Evolutionary conservation across 495 filamentous ascomycete genomes (phyloP).

Genomic region (Podospora australis): DNA sequence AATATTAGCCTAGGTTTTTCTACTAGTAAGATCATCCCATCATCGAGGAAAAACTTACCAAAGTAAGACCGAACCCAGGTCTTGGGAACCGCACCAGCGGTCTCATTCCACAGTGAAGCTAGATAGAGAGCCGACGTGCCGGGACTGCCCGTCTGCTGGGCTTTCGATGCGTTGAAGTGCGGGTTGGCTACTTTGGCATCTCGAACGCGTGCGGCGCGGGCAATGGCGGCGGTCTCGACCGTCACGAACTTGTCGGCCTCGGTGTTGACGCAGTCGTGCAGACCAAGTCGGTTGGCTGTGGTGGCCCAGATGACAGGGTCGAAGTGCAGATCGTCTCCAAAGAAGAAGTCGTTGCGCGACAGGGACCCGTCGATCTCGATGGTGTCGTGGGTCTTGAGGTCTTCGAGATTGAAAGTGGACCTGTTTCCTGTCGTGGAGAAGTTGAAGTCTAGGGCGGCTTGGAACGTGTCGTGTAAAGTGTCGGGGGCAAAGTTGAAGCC

Average conservation of each 20-base stretch:
- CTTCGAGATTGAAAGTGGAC: conserved; percentile 23
- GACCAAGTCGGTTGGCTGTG: conserved; percentile 6
- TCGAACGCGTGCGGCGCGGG: conserved; percentile 15
- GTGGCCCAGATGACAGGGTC: conserved; percentile 19
- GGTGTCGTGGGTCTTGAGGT: conserved; percentile 19
- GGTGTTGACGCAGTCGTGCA: conserved; percentile 2
- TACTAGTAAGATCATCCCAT: background rate
- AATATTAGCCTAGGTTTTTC: background rate
- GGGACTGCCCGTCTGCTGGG: conserved; percentile 15
- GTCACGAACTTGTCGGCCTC: conserved; percentile 18
- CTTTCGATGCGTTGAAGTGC: conserved; percentile 14
- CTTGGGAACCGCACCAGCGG: conserved; percentile 16
- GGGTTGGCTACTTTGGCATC: conserved; percentile 20
- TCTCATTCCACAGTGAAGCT: conserved; percentile 16
- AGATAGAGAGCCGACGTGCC: conserved; percentile 24
- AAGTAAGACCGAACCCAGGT: conserved; percentile 19
- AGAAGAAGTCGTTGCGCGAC: conserved; percentile 19
- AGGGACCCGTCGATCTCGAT: conserved; percentile 30
- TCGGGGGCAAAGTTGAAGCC: conserved; percentile 20
- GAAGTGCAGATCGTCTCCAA: conserved; percentile 23
- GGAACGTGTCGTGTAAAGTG: conserved; percentile 22
- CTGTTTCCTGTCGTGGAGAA: conserved; percentile 20
- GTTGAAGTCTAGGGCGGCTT: conserved; percentile 17
- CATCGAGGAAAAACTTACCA: conserved; percentile 12
- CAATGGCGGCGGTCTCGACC: conserved; percentile 19